A percentile compares a stretch with the other conserved stretches of the same genome.
Conservation (phyloP, 345 rosid genomes). For the Turnera subulata region DNA sequence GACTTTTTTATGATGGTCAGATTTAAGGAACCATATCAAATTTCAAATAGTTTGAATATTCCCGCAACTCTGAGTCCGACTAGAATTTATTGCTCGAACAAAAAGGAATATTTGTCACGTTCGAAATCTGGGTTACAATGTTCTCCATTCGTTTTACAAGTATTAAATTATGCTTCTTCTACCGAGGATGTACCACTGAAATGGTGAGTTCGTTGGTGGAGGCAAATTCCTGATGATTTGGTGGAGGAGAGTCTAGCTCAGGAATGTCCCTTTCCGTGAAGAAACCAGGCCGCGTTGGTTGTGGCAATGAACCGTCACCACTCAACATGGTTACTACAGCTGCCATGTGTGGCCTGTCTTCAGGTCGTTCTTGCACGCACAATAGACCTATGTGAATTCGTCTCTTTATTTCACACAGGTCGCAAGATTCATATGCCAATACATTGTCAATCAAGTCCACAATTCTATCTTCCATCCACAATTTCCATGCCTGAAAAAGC, state of each 20-base stretch:
- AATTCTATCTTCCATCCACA: slow-evolving; percentile 21
- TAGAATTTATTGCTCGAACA: too few relatives aligned
- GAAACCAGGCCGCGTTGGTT: slow-evolving; percentile 31
- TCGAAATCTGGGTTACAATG: too few relatives aligned
- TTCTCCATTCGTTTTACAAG: too few relatives aligned
- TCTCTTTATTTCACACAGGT: background rate
- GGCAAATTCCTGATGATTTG: background rate
- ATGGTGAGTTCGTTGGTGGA: background rate
- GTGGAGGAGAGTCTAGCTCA: background rate
- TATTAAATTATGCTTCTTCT: background rate
- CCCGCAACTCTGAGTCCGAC: too few relatives aligned
- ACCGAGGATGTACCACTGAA: background rate
- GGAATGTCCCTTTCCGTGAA: background rate
- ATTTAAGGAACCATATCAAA: too few relatives aligned
- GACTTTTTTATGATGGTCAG: too few relatives aligned
- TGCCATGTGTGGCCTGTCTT: slow-evolving; percentile 35
- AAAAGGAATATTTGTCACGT: too few relatives aligned
- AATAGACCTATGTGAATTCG: slow-evolving; percentile 26
- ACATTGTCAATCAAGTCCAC: slow-evolving; percentile 19
- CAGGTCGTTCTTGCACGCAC: slow-evolving; percentile 33
- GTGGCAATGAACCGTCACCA: slow-evolving; percentile 19
- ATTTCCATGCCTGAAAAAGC: slow-evolving; percentile 31
- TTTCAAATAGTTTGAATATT: too few relatives aligned
- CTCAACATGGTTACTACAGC: slow-evolving; percentile 33
- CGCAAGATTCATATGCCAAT: background rate